phyloP scores from a whole-genome alignment of 2,329 filamentous ascomycete species.

The Didymella keratinophila region DNA sequence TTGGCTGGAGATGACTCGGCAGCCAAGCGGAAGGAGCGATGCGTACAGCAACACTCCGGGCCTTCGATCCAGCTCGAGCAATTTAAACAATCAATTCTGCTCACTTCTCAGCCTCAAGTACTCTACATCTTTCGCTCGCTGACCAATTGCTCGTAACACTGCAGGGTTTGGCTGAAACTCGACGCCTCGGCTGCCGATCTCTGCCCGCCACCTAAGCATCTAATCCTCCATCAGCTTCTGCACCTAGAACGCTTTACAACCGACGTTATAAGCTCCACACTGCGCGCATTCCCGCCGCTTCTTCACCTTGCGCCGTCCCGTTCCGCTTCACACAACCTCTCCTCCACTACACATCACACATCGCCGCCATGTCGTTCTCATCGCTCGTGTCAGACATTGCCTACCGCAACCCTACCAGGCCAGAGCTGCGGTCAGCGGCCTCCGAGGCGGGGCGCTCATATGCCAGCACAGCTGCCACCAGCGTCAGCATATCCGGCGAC shows the following conservation, averaged over 20 bases:
- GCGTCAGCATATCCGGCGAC: slow-evolving; percentile 61
- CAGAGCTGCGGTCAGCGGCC: slow-evolving; percentile 55
- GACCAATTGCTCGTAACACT: slow-evolving; percentile 2
- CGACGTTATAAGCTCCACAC: slow-evolving; percentile 17
- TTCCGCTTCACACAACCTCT: slow-evolving; percentile 3
- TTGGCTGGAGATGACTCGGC: slow-evolving; percentile 21
- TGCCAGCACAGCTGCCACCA: slow-evolving; percentile 61
- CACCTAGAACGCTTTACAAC: slow-evolving; percentile 17
- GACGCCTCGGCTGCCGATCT: slow-evolving; percentile 14
- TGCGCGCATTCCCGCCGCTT: slow-evolving; percentile 6
- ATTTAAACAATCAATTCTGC: slow-evolving; percentile 19
- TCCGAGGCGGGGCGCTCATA: slow-evolving; percentile 59
- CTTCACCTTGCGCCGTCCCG: background rate
- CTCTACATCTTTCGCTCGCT: slow-evolving; percentile 1
- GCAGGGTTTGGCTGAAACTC: background rate
- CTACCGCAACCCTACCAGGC: slow-evolving; percentile 54
- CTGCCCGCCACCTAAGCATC: slow-evolving; percentile 17
- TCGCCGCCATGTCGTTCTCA: slow-evolving; percentile 58
- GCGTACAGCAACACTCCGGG: slow-evolving; percentile 15
- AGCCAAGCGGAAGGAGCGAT: slow-evolving; percentile 7
- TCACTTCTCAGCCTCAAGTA: slow-evolving; percentile 4
- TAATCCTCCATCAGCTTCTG: slow-evolving; percentile 14
- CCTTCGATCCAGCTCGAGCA: slow-evolving; percentile 8
- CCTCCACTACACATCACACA: background rate
- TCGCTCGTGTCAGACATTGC: slow-evolving; percentile 61